Evolutionary conservation across 2,329 filamentous ascomycete species (phyloP).

Genomic region (Cercospora beticola): DNA sequence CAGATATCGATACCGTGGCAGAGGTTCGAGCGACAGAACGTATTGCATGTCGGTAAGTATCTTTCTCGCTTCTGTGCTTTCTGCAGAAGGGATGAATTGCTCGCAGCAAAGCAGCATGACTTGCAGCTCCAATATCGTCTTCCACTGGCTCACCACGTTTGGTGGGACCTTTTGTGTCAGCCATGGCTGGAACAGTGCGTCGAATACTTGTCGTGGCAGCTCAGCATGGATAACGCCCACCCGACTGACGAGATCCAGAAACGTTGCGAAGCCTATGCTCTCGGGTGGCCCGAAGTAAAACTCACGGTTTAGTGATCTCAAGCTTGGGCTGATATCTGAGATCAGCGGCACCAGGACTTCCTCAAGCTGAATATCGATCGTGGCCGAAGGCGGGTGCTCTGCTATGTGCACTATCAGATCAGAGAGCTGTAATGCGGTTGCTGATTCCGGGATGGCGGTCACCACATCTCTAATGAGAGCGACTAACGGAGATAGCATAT

Average conservation of each 20-base stretch:
- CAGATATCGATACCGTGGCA: constrained; percentile 50
- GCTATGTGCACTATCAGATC: constrained; percentile 44
- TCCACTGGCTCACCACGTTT: constrained; percentile 50
- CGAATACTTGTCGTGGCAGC: constrained; percentile 33
- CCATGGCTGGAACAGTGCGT: constrained; percentile 45
- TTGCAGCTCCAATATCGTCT: constrained; percentile 51
- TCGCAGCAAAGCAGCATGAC: constrained; percentile 47
- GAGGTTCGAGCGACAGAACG: constrained; percentile 47
- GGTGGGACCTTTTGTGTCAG: constrained; percentile 44
- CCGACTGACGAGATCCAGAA: constrained; percentile 47
- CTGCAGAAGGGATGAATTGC: constrained; percentile 32
- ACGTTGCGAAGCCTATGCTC: constrained; percentile 45
- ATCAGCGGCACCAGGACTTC: constrained; percentile 39
- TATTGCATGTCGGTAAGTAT: constrained; percentile 43
- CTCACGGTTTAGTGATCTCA: constrained; percentile 37
- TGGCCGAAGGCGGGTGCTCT: constrained; percentile 44
- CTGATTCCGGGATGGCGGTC: constrained; percentile 31
- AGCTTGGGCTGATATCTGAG: constrained; percentile 35
- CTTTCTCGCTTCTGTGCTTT: constrained; percentile 28
- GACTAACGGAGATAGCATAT: constrained; percentile 35
- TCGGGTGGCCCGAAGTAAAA: constrained; percentile 48
- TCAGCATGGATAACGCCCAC: constrained; percentile 31
- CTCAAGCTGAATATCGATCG: constrained; percentile 49
- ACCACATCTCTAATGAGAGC: constrained; percentile 28
- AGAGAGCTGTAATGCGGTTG: constrained; percentile 39